Base-by-base conservation (phyloP, 768 basidiomycete genomes). In the Panaeolus papilionaceus region DNA sequence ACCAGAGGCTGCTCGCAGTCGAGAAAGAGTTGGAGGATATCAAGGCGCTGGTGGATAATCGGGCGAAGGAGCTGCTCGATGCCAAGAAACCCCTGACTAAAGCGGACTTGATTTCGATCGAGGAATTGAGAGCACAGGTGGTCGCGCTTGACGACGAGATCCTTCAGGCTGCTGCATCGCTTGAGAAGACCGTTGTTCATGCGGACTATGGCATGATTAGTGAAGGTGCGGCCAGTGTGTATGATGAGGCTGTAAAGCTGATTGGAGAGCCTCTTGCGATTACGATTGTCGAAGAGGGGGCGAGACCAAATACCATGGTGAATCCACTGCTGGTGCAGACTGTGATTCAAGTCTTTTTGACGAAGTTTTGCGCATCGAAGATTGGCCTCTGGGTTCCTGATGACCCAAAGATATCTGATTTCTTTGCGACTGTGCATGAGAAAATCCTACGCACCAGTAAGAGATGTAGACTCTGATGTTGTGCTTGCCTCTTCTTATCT, bases 71-170 rank as follows among this genome's bases (percentile, higher is more conserved):
- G 70, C 79, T 86, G 23, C 79, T 79, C 38, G 83, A 80, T 7
- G 82, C 81, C 9, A 84, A 85, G 71, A 79, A 75, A 54, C 85
- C 80, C 76, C 75, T 84, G 61, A 78, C 79, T 1, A 83, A 78
- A 18, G 80, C 79, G 0, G 85, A 87, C 67, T 47, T 74, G 0
- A 75, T 81, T 58, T 82, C 86, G 4, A 81, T 79, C 3, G 77
- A 78, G n/a, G 85, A 88, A 37, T 80, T 87, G 12, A 75, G 81
- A 38, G 72, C 67, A 2, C 79, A 83, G 70, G 74, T 88, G 14
- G 79, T 82, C 58, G 75, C 78, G 26, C 73, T 89, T 18, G 87
- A 87, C 69, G 75, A 82, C 6, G 82, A 83, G 67, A 83, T 86
- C 38, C 79, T 80, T 38, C 85, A 87, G 70, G 80, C 80, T 16